These are phyloP conservation scores for Sophora flavescens DNA, from an alignment of 306 rosid genomes.

Conservation along the genomic window DNA sequence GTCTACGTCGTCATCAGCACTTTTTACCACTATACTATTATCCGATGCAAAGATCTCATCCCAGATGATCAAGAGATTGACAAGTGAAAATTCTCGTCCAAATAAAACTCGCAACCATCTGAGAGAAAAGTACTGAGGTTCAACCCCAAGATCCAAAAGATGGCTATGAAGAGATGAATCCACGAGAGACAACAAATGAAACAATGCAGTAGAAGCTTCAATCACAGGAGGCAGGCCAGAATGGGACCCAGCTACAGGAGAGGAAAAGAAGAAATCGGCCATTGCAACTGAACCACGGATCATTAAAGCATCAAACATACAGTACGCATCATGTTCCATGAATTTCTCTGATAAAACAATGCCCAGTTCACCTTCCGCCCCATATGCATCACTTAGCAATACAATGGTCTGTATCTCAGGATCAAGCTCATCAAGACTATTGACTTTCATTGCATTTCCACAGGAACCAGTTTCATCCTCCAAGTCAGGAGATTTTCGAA, in stretches of 20 bases:
- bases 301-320: constrained; percentile 95
- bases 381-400: constrained; percentile 90
- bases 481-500: constrained; percentile 71
- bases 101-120: constrained; percentile 96
- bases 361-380: constrained; percentile 98
- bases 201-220: constrained; percentile 90
- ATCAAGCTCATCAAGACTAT: constrained; percentile 80
- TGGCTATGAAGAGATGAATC: constrained; percentile 92
- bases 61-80: constrained; percentile 82
- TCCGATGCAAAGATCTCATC: constrained; percentile 90
- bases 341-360: constrained; percentile 91
- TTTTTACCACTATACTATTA: constrained; percentile 56
- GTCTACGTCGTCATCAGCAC: constrained; percentile 58
- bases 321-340: constrained; percentile 91
- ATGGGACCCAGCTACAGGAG: constrained; percentile 70
- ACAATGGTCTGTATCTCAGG: constrained; percentile 79
- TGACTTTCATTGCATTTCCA: constrained; percentile 60
- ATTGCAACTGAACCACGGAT: constrained; percentile 77
- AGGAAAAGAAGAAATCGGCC: constrained; percentile 85
- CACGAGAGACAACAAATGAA: constrained; percentile 76
- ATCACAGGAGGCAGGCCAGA: constrained; percentile 82
- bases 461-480: constrained; percentile 59
- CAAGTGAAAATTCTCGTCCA: constrained; percentile 94
- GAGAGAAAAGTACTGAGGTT: constrained; percentile 97
- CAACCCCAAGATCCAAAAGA: constrained; percentile 92